A percentile compares a stretch with the other conserved stretches of the same genome.
Conservation (phyloP, 257 asterid species). For the Prunella vulgaris region DNA sequence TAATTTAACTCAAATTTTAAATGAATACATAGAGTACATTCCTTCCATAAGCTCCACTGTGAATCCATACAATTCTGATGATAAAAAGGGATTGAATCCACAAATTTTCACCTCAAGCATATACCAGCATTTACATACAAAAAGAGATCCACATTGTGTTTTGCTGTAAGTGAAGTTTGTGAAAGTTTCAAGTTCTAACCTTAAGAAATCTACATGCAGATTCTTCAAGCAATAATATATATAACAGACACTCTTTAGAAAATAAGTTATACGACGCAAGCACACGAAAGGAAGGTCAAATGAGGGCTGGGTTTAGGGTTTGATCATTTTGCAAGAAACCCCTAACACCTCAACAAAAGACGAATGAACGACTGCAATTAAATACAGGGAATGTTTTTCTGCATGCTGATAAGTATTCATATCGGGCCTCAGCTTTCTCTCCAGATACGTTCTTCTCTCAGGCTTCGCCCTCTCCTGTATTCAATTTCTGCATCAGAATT, state of each 20-base stretch:
- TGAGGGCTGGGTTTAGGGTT: background rate
- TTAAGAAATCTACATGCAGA: conserved; percentile 1
- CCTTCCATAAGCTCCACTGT: no score
- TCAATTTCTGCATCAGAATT: conserved; percentile 94
- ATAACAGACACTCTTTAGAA: conserved; percentile 1
- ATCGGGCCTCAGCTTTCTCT: conserved; percentile 41
- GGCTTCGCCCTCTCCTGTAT: conserved; percentile 86
- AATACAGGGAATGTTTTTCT: conserved; percentile 6
- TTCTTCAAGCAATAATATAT: conserved; percentile 9
- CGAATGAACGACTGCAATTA: conserved; percentile 16
- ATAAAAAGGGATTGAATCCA: background rate
- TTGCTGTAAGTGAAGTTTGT: conserved; percentile 16
- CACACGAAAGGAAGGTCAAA: conserved; percentile 3
- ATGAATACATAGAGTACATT: no score
- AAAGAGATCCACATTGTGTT: conserved; percentile 16
- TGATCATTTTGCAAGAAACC: conserved; percentile 5
- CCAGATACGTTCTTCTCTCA: conserved; percentile 55
- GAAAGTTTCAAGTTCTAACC: conserved; percentile 9
- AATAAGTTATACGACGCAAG: background rate
- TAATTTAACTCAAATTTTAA: no score
- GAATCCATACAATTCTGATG: background rate
- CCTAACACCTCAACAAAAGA: background rate
- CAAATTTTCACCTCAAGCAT: conserved; percentile 6
- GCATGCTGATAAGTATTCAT: conserved; percentile 16
- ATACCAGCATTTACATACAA: conserved; percentile 21